Evolutionary conservation across 2,329 filamentous ascomycete species (phyloP).

Genomic region (Claviceps purpurea): DNA sequence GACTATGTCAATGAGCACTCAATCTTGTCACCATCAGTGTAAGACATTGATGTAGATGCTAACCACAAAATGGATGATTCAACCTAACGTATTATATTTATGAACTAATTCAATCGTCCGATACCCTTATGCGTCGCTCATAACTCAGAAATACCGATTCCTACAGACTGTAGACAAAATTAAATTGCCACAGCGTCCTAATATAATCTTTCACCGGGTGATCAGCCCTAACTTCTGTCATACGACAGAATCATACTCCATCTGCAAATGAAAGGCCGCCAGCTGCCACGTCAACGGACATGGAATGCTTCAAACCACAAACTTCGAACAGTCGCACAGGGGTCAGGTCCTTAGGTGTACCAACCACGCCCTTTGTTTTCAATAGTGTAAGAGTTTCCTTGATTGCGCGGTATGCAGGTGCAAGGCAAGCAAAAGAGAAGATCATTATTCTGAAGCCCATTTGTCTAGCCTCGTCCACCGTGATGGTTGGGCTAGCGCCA

Average conservation of each 20-base stretch:
- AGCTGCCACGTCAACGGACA: conserved; percentile 30
- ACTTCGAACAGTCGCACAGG: conserved; percentile 36
- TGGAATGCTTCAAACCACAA: conserved; percentile 36
- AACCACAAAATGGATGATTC: no score
- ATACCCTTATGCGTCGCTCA: background rate
- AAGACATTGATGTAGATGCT: no score
- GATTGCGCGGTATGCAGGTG: conserved; percentile 32
- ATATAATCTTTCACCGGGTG: background rate
- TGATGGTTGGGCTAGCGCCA: conserved; percentile 41
- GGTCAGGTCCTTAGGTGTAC: conserved; percentile 28
- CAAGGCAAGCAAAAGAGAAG: conserved; percentile 25
- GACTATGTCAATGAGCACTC: no score
- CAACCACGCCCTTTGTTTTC: conserved; percentile 24
- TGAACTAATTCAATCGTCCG: background rate
- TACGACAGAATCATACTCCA: conserved; percentile 1
- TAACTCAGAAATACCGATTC: background rate
- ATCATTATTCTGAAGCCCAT: conserved; percentile 48
- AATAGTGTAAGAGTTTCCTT: conserved; percentile 24
- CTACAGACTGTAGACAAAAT: background rate
- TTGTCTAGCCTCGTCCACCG: conserved; percentile 35
- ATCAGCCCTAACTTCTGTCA: background rate
- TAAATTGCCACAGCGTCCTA: background rate
- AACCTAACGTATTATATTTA: background rate
- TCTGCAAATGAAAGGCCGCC: conserved; percentile 8
- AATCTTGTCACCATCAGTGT: no score